A percentile compares a stretch with the other conserved stretches of the same genome.
Conservation (phyloP, 345 rosid genomes). For the Bruguiera gymnorhiza region DNA sequence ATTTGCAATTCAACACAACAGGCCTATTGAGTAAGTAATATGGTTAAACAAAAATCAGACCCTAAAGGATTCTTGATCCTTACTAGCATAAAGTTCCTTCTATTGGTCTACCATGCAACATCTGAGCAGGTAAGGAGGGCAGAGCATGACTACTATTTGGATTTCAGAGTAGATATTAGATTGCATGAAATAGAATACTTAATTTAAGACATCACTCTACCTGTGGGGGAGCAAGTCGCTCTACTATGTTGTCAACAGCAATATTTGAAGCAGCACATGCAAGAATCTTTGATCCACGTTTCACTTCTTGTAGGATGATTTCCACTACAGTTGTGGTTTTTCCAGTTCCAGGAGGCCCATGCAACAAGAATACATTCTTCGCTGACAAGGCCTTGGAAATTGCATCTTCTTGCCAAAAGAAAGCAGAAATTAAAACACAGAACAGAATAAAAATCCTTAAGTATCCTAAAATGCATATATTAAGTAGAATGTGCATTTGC, state of each 20-base stretch:
- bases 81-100: not conserved
- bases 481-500: no score
- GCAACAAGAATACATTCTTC: slow-evolving; percentile 77
- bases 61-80: not conserved
- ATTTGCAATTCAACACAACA: no score
- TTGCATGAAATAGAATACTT: not conserved
- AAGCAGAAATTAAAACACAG: slow-evolving; percentile 4
- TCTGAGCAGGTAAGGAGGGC: not conserved
- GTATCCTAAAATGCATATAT: no score
- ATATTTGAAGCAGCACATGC: slow-evolving; percentile 98
- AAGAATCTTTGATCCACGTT: slow-evolving; percentile 89
- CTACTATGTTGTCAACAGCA: slow-evolving; percentile 98
- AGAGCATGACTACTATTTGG: not conserved
- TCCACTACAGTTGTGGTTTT: slow-evolving; percentile 98
- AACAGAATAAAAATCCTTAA: not conserved
- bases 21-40: no score
- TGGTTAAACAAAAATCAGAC: no score
- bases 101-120: not conserved
- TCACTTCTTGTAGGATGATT: slow-evolving; percentile 88
- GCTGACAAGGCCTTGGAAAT: slow-evolving; percentile 77
- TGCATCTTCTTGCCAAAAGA: slow-evolving; percentile 61
- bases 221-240: slow-evolving; percentile 89
- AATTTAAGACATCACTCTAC: slow-evolving; percentile 30
- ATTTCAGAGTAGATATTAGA: not conserved
- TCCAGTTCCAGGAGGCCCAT: slow-evolving; percentile 99